Conservation (phyloP, 768 basidiomycete genomes). For the Trametes punicea region DNA sequence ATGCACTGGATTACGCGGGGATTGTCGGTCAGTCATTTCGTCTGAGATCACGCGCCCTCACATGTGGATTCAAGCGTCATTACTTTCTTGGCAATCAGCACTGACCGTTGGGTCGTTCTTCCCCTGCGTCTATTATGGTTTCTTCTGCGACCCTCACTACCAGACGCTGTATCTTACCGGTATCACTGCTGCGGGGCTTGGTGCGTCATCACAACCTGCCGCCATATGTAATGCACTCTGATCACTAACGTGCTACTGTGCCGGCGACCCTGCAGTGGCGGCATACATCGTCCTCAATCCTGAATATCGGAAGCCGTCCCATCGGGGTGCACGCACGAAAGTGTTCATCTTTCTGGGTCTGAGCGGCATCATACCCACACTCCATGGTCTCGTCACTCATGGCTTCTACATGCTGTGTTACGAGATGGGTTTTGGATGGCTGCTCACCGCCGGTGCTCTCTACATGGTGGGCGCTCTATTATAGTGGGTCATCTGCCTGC, state of each 20-base stretch:
- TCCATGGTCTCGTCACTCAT: constrained; percentile 58
- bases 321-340: constrained; percentile 70
- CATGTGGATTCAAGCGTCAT: no score
- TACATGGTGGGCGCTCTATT: constrained; percentile 80
- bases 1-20: constrained; percentile 74
- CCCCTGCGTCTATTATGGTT: constrained; percentile 75
- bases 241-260: not conserved
- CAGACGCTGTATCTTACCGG: constrained; percentile 53
- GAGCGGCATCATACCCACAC: constrained; percentile 63
- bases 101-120: constrained; percentile 78
- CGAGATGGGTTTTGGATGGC: constrained; percentile 70
- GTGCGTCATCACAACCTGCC: constrained; percentile 40
- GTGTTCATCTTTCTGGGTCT: constrained; percentile 80
- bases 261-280: constrained; percentile 41
- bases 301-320: constrained; percentile 70
- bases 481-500: constrained; percentile 55
- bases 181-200: constrained; percentile 52
- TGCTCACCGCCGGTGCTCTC: constrained; percentile 63
- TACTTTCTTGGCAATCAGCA: no score
- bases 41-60: no score
- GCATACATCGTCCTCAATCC: constrained; percentile 78
- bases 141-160: constrained; percentile 58
- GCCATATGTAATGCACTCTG: no score
- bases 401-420: constrained; percentile 51
- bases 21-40: constrained; percentile 52